These are phyloP conservation scores for Cytospora schulzeri DNA, from an alignment of 2,329 filamentous ascomycete species.

Conservation along the genomic window DNA sequence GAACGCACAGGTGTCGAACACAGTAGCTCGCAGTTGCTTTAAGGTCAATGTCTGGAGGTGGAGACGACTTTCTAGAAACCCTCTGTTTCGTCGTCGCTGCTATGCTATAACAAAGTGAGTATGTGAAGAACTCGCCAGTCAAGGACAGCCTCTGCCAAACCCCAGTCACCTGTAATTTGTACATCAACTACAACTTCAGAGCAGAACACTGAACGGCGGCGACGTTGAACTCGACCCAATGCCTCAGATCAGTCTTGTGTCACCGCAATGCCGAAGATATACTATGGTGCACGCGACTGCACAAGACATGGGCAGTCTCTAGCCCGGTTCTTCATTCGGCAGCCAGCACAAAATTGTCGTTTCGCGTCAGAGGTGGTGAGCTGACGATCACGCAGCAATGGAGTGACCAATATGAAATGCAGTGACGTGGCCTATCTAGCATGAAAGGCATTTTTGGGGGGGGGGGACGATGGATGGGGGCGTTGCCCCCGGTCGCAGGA, in stretches of 20 bases:
- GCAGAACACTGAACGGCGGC: not conserved
- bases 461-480: conserved; percentile 4
- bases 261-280: conserved; percentile 5
- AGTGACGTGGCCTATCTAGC: conserved; percentile 10
- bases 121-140: too few relatives aligned
- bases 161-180: too few relatives aligned
- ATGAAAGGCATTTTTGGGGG: too few relatives aligned
- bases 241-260: not conserved
- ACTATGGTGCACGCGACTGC: conserved; percentile 9
- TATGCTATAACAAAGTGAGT: not conserved
- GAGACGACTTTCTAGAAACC: not conserved
- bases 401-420: conserved; percentile 9
- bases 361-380: conserved; percentile 10
- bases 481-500: not conserved
- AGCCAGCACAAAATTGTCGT: conserved; percentile 14
- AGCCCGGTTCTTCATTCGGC: conserved; percentile 8
- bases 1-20: conserved; percentile 11
- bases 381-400: conserved; percentile 15
- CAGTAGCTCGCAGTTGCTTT: too few relatives aligned
- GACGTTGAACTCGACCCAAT: conserved; percentile 1
- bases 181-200: too few relatives aligned
- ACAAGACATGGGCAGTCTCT: conserved; percentile 1
- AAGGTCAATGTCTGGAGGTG: not conserved
- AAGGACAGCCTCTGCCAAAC: too few relatives aligned
- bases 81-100: conserved; percentile 1